These are phyloP conservation scores for Digitaria exilis DNA, from an alignment of 202 grass and related monocot genomes.

Conservation along the genomic window DNA sequence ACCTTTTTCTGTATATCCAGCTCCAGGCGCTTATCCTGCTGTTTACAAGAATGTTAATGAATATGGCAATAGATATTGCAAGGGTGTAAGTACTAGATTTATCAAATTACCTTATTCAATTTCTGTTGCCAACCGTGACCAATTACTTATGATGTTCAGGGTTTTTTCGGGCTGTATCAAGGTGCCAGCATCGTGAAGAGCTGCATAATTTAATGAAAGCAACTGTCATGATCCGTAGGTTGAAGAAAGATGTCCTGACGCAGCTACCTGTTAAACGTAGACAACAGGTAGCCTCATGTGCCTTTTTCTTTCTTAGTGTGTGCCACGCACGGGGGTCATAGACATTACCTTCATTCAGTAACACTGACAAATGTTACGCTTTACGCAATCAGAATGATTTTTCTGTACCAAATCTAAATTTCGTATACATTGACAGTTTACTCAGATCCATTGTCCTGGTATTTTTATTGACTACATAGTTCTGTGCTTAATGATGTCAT, in stretches of 20 bases:
- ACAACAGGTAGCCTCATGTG: constrained; percentile 67
- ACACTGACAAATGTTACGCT: background rate
- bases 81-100: constrained; percentile 75
- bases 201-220: constrained; percentile 98
- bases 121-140: constrained; percentile 19
- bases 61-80: constrained; percentile 92
- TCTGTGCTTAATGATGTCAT: constrained; percentile 23
- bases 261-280: constrained; percentile 86
- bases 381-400: background rate
- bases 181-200: constrained; percentile 94
- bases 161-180: constrained; percentile 77
- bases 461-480: constrained; percentile 18
- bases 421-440: background rate
- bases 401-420: constrained; percentile 11
- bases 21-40: constrained; percentile 71
- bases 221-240: constrained; percentile 92
- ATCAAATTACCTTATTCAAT: constrained; percentile 31
- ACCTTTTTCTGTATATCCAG: constrained; percentile 51
- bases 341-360: background rate
- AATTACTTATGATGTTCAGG: constrained; percentile 49
- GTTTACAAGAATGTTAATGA: constrained; percentile 89
- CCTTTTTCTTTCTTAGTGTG: no score
- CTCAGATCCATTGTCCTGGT: no score
- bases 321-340: no score
- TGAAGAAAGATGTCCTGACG: constrained; percentile 93